Conservation (phyloP, 1,284 basidiomycete species). For the Ganoderma leucocontextum region DNA sequence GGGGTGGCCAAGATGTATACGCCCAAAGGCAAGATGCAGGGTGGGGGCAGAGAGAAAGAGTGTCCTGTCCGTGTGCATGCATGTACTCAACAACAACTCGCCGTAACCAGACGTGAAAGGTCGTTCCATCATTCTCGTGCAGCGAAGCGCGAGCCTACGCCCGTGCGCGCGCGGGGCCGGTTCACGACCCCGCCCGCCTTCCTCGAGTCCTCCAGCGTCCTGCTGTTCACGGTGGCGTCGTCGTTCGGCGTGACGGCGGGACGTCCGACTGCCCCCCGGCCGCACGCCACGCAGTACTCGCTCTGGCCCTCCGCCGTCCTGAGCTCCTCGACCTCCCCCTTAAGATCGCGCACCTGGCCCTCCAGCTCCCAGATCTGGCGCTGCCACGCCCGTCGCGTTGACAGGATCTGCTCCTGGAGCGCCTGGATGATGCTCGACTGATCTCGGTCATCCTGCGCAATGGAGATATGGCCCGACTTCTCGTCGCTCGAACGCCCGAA, state of each 20-base stretch:
- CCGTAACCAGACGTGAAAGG: slow-evolving; percentile 3
- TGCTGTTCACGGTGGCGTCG: slow-evolving; percentile 8
- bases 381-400: slow-evolving; percentile 70
- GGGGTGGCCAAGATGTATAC: slow-evolving; percentile 12
- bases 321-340: slow-evolving; percentile 68
- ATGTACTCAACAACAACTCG: slow-evolving; percentile 12
- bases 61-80: slow-evolving; percentile 5
- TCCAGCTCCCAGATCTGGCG: slow-evolving; percentile 79
- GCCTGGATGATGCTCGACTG: slow-evolving; percentile 57
- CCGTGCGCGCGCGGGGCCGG: slow-evolving; percentile 72
- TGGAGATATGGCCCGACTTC: slow-evolving; percentile 41
- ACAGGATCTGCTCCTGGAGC: slow-evolving; percentile 69
- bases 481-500: slow-evolving; percentile 46
- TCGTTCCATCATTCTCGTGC: slow-evolving; percentile 43
- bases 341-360: slow-evolving; percentile 74
- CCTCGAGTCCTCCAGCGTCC: slow-evolving; percentile 35
- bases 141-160: slow-evolving; percentile 67
- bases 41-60: slow-evolving; percentile 1
- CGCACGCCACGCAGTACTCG: slow-evolving; percentile 67
- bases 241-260: slow-evolving; percentile 9
- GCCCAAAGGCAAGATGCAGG: slow-evolving; percentile 11
- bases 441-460: slow-evolving; percentile 48
- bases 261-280: slow-evolving; percentile 50
- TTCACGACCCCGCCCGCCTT: slow-evolving; percentile 58
- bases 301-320: slow-evolving; percentile 49